These are phyloP conservation scores for Tetrahymena malaccensis DNA, from an alignment of 73 alveolate species.

Conservation along the genomic window DNA sequence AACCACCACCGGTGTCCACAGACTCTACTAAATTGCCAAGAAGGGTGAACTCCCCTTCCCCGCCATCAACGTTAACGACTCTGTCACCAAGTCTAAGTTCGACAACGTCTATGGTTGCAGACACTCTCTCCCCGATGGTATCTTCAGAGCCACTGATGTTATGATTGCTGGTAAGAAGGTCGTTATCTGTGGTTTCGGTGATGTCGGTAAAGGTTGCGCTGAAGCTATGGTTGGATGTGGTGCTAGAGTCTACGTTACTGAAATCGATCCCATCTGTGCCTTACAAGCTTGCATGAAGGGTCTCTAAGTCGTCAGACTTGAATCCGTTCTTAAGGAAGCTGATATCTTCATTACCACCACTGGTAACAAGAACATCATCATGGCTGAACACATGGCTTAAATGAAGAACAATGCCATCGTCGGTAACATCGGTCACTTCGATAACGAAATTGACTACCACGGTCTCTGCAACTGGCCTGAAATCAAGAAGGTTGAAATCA, in stretches of 20 bases:
- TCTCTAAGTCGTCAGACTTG: slow-evolving; percentile 73
- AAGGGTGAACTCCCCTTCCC: slow-evolving; percentile 81
- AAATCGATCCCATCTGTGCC: slow-evolving; percentile 97
- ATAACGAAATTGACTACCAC: slow-evolving; percentile 89
- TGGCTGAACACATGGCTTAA: slow-evolving; percentile 77
- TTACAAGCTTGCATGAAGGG: slow-evolving; percentile 96
- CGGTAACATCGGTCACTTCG: slow-evolving; percentile 96
- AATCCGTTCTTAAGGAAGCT: slow-evolving; percentile 64
- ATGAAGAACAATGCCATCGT: slow-evolving; percentile 97
- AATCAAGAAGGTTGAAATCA: slow-evolving; percentile 67
- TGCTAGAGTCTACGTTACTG: slow-evolving; percentile 87
- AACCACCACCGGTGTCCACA: slow-evolving; percentile 97
- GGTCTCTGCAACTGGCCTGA: slow-evolving; percentile 78
- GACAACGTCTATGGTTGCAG: slow-evolving; percentile 94
- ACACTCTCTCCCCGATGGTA: slow-evolving; percentile 95
- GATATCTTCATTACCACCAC: slow-evolving; percentile 92
- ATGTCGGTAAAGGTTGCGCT: slow-evolving; percentile 98
- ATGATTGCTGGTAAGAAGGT: slow-evolving; percentile 95
- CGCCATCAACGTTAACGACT: slow-evolving; percentile 93
- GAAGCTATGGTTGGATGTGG: slow-evolving; percentile 90
- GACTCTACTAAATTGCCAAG: slow-evolving; percentile 78
- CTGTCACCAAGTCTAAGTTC: slow-evolving; percentile 92
- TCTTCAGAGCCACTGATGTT: slow-evolving; percentile 98
- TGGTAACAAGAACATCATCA: slow-evolving; percentile 90
- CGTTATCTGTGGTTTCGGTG: slow-evolving; percentile 92